These are phyloP conservation scores for Rachicladosporium sp. DNA, from an alignment of 2,329 filamentous ascomycete genomes.

Conservation along the genomic window DNA sequence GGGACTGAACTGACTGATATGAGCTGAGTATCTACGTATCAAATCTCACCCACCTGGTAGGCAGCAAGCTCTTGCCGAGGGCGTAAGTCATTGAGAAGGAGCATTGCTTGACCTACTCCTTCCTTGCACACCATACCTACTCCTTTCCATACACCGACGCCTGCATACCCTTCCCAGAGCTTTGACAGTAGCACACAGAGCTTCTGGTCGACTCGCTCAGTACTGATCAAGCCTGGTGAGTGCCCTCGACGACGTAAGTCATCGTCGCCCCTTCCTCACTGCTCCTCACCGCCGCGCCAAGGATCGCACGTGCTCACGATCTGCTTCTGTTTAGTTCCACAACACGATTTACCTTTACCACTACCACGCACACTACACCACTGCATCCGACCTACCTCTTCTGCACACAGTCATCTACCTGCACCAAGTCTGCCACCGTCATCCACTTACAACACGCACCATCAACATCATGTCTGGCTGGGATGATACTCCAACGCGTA, in stretches of 20 bases:
- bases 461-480: slow-evolving; percentile 13
- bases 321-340: background rate
- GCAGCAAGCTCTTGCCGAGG: too few species aligned
- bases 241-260: background rate
- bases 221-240: slow-evolving; percentile 6
- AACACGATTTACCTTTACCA: background rate
- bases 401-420: too few species aligned
- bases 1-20: too few species aligned
- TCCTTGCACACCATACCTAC: too few species aligned
- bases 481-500: slow-evolving; percentile 13
- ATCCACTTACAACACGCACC: slow-evolving; percentile 1
- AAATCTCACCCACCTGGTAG: too few species aligned
- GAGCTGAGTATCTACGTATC: too few species aligned
- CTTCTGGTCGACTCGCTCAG: background rate
- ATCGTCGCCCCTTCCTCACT: slow-evolving; percentile 3
- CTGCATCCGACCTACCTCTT: too few species aligned
- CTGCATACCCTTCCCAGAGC: too few species aligned
- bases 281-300: background rate
- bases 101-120: too few species aligned
- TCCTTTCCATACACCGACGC: too few species aligned
- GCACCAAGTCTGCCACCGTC: background rate
- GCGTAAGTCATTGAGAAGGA: too few species aligned
- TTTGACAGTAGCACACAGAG: too few species aligned
- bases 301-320: background rate
- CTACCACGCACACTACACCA: background rate